A percentile compares a stretch with the other conserved stretches of the same genome.
phyloP scores from a whole-genome alignment of 352 stramenopile species.

The Aphanomyces astaci region DNA sequence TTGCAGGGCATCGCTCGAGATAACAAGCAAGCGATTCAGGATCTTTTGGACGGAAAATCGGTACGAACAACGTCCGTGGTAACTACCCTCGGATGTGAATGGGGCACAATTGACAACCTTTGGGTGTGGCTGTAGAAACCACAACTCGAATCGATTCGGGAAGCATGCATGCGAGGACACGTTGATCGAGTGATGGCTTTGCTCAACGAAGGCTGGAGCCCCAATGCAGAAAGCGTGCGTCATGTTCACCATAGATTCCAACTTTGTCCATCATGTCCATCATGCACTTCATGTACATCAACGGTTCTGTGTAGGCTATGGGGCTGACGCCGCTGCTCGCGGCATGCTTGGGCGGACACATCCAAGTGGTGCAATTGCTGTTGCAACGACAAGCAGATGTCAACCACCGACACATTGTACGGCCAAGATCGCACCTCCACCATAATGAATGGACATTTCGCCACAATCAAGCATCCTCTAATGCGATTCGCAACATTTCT shows the following conservation, averaged over 20 bases:
- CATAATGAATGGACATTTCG: not conserved
- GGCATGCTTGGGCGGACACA: slow-evolving; percentile 41
- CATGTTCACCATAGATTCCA: not conserved
- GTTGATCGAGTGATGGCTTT: slow-evolving; percentile 39
- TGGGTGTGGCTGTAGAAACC: slow-evolving; percentile 34
- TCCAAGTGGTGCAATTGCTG: slow-evolving; percentile 41
- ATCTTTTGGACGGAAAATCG: slow-evolving; percentile 34
- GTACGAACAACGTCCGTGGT: slow-evolving; percentile 19
- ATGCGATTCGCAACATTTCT: not conserved
- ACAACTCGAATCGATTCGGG: slow-evolving; percentile 57
- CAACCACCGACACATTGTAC: slow-evolving; percentile 39
- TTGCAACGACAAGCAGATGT: slow-evolving; percentile 38
- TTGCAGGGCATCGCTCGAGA: slow-evolving; percentile 32
- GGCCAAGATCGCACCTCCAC: not conserved
- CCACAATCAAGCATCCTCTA: too few relatives aligned
- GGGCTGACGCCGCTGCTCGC: slow-evolving; percentile 54
- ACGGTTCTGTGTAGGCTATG: too few relatives aligned
- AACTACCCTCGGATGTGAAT: not conserved
- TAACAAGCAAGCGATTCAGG: slow-evolving; percentile 35
- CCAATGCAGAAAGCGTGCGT: slow-evolving; percentile 49
- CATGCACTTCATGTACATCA: not conserved
- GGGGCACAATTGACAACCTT: not conserved
- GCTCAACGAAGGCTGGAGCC: slow-evolving; percentile 42
- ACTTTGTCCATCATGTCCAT: not conserved
- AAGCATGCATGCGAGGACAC: slow-evolving; percentile 54